phyloP scores from a whole-genome alignment of 139 green algal genomes.

The Nannochloris sp. region DNA sequence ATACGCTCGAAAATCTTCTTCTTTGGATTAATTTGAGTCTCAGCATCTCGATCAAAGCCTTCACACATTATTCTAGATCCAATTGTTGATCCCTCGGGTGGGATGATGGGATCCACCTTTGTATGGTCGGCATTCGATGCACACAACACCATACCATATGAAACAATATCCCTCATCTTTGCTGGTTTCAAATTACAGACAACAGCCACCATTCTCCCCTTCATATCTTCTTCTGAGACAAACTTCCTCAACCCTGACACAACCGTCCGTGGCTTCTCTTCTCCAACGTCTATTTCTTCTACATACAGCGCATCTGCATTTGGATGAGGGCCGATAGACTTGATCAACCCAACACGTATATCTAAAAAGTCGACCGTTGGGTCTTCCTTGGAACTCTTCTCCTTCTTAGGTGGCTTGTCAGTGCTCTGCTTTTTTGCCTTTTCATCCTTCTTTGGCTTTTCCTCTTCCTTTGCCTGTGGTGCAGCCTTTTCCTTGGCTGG shows the following conservation, averaged over 20 bases:
- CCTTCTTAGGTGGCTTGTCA: conserved; percentile 22
- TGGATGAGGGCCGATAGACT: conserved; percentile 62
- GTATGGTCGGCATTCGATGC: conserved; percentile 71
- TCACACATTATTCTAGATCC: conserved; percentile 66
- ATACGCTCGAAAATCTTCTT: conserved; percentile 84
- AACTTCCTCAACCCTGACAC: conserved; percentile 85
- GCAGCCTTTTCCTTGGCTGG: neutral
- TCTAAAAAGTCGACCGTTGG: conserved; percentile 27
- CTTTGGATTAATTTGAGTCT: conserved; percentile 74
- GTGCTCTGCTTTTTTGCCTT: conserved; percentile 10
- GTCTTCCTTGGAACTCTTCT: neutral
- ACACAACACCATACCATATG: conserved; percentile 85
- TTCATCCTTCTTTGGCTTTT: neutral
- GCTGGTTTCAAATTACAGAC: conserved; percentile 93
- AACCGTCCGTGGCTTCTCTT: conserved; percentile 61
- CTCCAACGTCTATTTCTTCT: conserved; percentile 93
- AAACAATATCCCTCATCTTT: conserved; percentile 89
- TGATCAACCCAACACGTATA: conserved; percentile 72
- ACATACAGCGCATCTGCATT: conserved; percentile 90
- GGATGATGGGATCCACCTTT: conserved; percentile 71
- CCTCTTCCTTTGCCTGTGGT: neutral
- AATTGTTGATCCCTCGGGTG: conserved; percentile 63
- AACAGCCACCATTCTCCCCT: conserved; percentile 61
- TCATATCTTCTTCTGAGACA: conserved; percentile 76
- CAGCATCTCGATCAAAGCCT: conserved; percentile 35